phyloP scores from a whole-genome alignment of 176 grass and related monocot genomes.

The Zizania latifolia region DNA sequence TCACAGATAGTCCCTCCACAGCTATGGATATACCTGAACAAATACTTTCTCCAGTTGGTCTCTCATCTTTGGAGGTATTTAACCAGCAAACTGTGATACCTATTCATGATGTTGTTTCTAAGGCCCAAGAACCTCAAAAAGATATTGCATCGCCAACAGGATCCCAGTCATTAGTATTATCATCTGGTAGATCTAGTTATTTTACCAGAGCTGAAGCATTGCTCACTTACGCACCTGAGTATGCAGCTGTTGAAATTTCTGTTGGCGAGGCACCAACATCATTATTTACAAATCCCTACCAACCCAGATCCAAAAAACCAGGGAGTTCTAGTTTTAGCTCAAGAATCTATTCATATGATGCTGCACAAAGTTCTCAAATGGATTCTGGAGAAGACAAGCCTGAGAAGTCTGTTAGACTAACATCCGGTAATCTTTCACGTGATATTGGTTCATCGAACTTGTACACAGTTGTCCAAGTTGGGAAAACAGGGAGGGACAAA shows the following conservation, averaged over 20 bases:
- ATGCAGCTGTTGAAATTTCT: conserved; percentile 73
- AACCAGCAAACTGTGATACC: conserved; percentile 43
- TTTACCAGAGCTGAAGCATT: conserved; percentile 83
- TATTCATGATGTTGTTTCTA: conserved; percentile 59
- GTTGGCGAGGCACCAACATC: conserved; percentile 29
- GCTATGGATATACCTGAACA: conserved; percentile 73
- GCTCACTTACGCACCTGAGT: conserved; percentile 94
- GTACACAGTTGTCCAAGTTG: conserved; percentile 75
- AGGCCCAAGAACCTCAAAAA: conserved; percentile 52
- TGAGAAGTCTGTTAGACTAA: conserved; percentile 41
- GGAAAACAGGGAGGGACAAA: conserved; percentile 51
- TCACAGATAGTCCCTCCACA: conserved; percentile 66
- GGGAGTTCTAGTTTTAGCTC: conserved; percentile 71
- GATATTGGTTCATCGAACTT: conserved; percentile 51
- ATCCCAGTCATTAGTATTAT: conserved; percentile 34
- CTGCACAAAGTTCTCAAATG: conserved; percentile 42
- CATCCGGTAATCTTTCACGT: conserved; percentile 29
- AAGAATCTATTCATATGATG: conserved; percentile 71
- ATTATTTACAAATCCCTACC: conserved; percentile 69
- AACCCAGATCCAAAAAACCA: conserved; percentile 63
- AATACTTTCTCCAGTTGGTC: conserved; percentile 56
- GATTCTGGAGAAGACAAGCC: conserved; percentile 60
- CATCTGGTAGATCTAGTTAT: conserved; percentile 67
- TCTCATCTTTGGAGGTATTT: conserved; percentile 74
- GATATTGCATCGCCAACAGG: conserved; percentile 42